A percentile compares a stretch with the other conserved stretches of the same genome.
Evolutionary conservation across 345 rosid genomes (phyloP).

Genomic region (Citrus glauca): DNA sequence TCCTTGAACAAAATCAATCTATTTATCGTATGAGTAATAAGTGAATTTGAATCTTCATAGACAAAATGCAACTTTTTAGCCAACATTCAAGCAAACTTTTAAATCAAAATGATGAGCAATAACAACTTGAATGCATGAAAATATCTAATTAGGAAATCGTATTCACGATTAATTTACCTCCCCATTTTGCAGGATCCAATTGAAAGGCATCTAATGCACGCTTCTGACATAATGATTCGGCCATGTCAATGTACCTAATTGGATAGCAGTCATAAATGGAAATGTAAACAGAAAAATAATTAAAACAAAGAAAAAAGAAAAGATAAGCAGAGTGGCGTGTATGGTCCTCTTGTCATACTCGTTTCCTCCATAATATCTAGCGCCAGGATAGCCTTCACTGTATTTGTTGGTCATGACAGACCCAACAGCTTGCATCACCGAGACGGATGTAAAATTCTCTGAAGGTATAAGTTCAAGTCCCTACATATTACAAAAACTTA

Average conservation of each 20-base stretch:
- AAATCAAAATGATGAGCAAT: background rate
- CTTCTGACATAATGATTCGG: slow-evolving; percentile 82
- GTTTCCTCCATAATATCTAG: slow-evolving; percentile 94
- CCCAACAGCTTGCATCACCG: slow-evolving; percentile 98
- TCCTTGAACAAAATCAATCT: slow-evolving; percentile 2
- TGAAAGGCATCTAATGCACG: slow-evolving; percentile 88
- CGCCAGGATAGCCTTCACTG: slow-evolving; percentile 97
- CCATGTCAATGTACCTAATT: slow-evolving; percentile 89
- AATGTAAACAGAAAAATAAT: background rate
- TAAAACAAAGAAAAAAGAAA: background rate
- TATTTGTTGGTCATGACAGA: slow-evolving; percentile 96
- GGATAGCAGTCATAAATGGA: background rate
- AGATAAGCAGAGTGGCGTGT: background rate
- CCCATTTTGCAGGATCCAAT: slow-evolving; percentile 91
- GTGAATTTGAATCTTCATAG: background rate
- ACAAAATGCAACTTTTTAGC: background rate
- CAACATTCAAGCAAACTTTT: background rate
- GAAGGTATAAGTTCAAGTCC: slow-evolving; percentile 95
- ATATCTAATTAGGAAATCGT: background rate
- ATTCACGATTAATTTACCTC: slow-evolving; percentile 47
- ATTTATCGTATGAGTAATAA: background rate
- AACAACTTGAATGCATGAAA: background rate
- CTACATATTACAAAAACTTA: slow-evolving; percentile 25
- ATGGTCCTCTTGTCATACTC: slow-evolving; percentile 46
- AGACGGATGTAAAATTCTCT: slow-evolving; percentile 87